Evolutionary conservation across 73 alveolate genomes (phyloP), one percentile per base, ranked within the genome.

Genomic region (Blepharisma japonicum): DNA sequence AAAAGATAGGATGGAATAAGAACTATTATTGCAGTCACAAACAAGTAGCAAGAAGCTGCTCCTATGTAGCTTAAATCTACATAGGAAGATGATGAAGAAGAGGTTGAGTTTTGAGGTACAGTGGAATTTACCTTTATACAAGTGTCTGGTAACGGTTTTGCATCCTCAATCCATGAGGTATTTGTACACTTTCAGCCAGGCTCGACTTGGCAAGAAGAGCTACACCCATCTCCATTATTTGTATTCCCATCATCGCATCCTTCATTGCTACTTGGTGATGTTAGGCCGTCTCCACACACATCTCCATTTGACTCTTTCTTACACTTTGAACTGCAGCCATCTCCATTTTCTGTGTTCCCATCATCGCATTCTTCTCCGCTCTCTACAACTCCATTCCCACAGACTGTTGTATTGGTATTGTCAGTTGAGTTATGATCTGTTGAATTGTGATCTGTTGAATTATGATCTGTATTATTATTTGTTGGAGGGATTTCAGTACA

Each of bases 231-330:
- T 7, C 71, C 68, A 54, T 61, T 66, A 6, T 56, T 27, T n/a
- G 79, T 48, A 71, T 83, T 83, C 6, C 90, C 90, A 80, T 83
- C 90, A 68, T 83, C 90, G 46, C 90, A 83, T 68, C 79, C 83
- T 66, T 83, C 90, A 7, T 81, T 45, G 39, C 47, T 45, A 42
- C 48, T 9, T 9, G 42, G 46, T 2, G 14, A 11, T 39, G 71
- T 32, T 9, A 74, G 21, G 14, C 88, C 87, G 20, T 83, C 83
- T 4, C 55, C 85, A 67, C 90, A 83, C 0, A 68, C 8, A 49
- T 79, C 56, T 25, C 77, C 90, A 42, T 61, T 61, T n/a, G 81
- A 25, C 11, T 82, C 89, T 6, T 54, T 39, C 18, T 66, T 81
- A 27, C 90, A 83, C 9, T 21, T 53, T 46, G 46, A 42, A 4